Conservation (phyloP, 345 rosid genomes). For the Eucalyptus virginea region DNA sequence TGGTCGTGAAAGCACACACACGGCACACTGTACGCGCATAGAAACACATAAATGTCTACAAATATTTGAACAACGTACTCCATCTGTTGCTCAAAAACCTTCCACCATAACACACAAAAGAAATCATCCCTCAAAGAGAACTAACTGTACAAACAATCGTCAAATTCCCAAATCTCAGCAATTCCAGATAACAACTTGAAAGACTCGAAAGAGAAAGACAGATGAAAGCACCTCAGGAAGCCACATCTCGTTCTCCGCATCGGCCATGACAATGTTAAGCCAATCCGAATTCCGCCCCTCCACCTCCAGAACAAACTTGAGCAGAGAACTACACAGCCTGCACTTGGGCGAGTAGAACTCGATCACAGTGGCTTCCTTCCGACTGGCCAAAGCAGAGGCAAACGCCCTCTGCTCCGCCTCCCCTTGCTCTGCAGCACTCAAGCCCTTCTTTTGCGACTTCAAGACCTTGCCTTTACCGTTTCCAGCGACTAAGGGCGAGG, state of each 20-base stretch:
- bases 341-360: conserved; percentile 96
- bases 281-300: conserved; percentile 68
- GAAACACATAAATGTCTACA: background rate
- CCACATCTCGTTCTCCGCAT: conserved; percentile 92
- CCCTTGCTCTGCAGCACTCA: conserved; percentile 57
- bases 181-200: background rate
- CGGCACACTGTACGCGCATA: background rate
- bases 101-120: background rate
- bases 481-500: background rate
- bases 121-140: background rate
- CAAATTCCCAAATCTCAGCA: background rate
- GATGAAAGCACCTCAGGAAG: conserved; percentile 66
- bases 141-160: background rate
- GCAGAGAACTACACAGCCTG: conserved; percentile 67
- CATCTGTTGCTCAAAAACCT: background rate
- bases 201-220: background rate
- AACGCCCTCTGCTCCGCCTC: conserved; percentile 88
- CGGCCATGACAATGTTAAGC: conserved; percentile 81
- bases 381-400: conserved; percentile 65
- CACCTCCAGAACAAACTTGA: conserved; percentile 53
- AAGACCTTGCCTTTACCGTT: conserved; percentile 1
- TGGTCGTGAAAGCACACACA: background rate
- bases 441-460: background rate
- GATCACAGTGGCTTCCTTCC: conserved; percentile 69
- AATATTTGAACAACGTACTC: background rate